phyloP scores from a whole-genome alignment of 1,284 basidiomycete genomes.

The Ceratobasidium theobromae region DNA sequence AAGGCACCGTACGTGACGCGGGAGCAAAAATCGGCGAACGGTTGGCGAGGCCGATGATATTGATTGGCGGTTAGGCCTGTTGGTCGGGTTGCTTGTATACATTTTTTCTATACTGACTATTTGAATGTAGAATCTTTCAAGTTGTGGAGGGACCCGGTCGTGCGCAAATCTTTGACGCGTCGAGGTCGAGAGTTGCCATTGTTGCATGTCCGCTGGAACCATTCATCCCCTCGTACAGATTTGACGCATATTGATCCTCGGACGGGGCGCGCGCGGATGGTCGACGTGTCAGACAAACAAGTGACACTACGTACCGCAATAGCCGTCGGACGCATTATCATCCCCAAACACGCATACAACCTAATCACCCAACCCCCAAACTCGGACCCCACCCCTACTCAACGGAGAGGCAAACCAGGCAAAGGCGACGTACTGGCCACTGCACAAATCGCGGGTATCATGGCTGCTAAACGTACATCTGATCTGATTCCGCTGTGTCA shows the following conservation, averaged over 20 bases:
- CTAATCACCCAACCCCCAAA: constrained; percentile 50
- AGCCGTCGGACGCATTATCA: constrained; percentile 75
- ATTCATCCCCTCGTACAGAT: constrained; percentile 20
- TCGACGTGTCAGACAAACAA: constrained; percentile 69
- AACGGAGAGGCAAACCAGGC: constrained; percentile 52
- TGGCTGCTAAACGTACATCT: constrained; percentile 81
- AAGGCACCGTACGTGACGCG: constrained; percentile 17
- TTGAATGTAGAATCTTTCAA: background rate
- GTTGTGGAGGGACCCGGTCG: too few relatives aligned
- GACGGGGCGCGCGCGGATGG: constrained; percentile 74
- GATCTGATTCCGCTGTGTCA: constrained; percentile 86
- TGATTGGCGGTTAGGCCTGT: constrained; percentile 63
- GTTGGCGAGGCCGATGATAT: constrained; percentile 72
- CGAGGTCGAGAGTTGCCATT: too few relatives aligned
- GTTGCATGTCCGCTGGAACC: background rate
- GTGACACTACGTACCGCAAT: constrained; percentile 69
- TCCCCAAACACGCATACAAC: constrained; percentile 64
- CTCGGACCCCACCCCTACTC: constrained; percentile 32
- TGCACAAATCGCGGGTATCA: constrained; percentile 82
- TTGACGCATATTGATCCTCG: constrained; percentile 69
- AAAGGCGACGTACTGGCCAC: constrained; percentile 80
- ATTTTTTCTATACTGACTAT: background rate
- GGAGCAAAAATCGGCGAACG: constrained; percentile 14
- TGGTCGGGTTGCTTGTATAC: background rate
- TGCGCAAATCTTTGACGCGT: too few relatives aligned